A percentile compares a stretch with the other conserved stretches of the same genome.
Conservation (phyloP, 2,329 filamentous ascomycete genomes). For the Aspergillus pseudoviridinutans region DNA sequence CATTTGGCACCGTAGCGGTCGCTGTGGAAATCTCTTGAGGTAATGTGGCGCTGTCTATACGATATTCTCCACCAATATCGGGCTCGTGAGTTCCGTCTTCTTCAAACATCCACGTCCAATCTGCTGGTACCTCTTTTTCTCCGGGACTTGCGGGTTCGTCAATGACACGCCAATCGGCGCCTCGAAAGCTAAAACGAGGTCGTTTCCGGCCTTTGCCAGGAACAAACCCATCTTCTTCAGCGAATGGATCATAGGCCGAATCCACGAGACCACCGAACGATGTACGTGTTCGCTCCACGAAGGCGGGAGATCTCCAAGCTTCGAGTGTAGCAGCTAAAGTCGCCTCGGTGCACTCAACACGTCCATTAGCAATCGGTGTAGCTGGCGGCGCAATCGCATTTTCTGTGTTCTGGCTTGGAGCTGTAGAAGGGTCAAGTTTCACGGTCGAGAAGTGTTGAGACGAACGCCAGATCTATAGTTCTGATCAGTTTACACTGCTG, state of each 20-base stretch:
- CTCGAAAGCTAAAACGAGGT: slow-evolving; percentile 63
- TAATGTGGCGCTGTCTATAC: background rate
- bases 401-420: slow-evolving; percentile 20
- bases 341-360: slow-evolving; percentile 8
- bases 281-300: slow-evolving; percentile 66
- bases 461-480: slow-evolving; percentile 23
- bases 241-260: slow-evolving; percentile 61
- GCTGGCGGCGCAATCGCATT: slow-evolving; percentile 16
- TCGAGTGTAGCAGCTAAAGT: slow-evolving; percentile 35
- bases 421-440: slow-evolving; percentile 49
- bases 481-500: background rate
- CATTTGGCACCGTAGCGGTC: background rate
- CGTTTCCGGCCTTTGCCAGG: slow-evolving; percentile 64
- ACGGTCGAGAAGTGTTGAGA: slow-evolving; percentile 35
- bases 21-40: slow-evolving; percentile 4
- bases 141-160: slow-evolving; percentile 66
- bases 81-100: slow-evolving; percentile 14
- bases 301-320: slow-evolving; percentile 74
- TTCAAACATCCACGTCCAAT: slow-evolving; percentile 27
- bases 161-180: slow-evolving; percentile 68
- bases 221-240: slow-evolving; percentile 61
- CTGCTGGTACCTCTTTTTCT: slow-evolving; percentile 44
- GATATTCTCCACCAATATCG: slow-evolving; percentile 11
- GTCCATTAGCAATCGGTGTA: slow-evolving; percentile 23
- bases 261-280: slow-evolving; percentile 67